Base-by-base conservation (phyloP, 305 asterid species). In the Fraxinus floribunda region DNA sequence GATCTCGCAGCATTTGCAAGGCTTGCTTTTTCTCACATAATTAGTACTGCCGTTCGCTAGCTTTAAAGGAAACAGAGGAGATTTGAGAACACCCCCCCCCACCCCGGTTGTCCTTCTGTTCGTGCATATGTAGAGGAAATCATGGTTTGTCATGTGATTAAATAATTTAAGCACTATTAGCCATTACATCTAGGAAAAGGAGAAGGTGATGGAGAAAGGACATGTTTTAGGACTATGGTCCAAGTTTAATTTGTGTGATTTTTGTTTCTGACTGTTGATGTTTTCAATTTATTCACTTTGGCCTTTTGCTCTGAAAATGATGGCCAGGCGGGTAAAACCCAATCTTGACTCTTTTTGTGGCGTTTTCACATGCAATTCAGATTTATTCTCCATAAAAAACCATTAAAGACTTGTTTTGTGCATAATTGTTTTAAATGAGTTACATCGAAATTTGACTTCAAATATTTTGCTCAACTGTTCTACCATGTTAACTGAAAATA, bases 1-100 rank as follows among this genome's bases (percentile, higher is more conserved):
- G 98, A 94, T 75, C 91, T 96, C 0, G 93, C 97, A 0, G 83
- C 82, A 64, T 79, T 89, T 76, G 91, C 91, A 83, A 81, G 89
- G 55, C 76, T 80, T 55, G 78, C 66, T 79, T 44, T 80, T 66
- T 79, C 29, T 70, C 62, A 75, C 70, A 60, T 60, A 60, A 2
- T 44, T 55, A 15, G 22, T 16, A 52, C 62, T 52, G n/a, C 57
- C 1, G 57, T 13, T 46, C 82, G 89, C 87, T 78, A 89, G 87
- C 87, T 89, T 89, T 86, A 83, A 87, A 85, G 86, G 82, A 57
- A 34, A 71, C 55, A 79, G 78, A 84, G 78, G 62, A 83, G 62
- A 75, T 68, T 57, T 77, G 71, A 60, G 82, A 64, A 71, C 26
- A 0, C 3, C 20, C 78, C 84, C 86, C 38, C 38, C 1, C 6